These are phyloP conservation scores for Apodospora peruviana DNA, from an alignment of 495 filamentous ascomycete species.

Conservation along the genomic window DNA sequence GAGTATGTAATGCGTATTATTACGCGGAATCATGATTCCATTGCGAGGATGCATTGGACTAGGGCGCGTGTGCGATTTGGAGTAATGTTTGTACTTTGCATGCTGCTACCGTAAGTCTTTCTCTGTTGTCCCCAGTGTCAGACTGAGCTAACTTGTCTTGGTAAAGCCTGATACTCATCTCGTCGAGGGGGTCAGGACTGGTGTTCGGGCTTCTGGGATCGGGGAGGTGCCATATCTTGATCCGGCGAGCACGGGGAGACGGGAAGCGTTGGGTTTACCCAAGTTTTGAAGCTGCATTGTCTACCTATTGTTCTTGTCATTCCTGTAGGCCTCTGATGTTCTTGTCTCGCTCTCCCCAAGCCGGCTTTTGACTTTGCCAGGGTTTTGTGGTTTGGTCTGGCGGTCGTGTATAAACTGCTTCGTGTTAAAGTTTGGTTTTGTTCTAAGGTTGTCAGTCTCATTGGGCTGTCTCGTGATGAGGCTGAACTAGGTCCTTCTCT, in stretches of 20 bases:
- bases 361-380: too few relatives aligned
- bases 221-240: conserved; percentile 46
- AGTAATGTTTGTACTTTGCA: conserved; percentile 33
- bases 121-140: not conserved
- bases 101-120: conserved; percentile 18
- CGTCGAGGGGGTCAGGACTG: conserved; percentile 30
- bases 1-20: conserved; percentile 38
- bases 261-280: conserved; percentile 38
- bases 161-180: conserved; percentile 37
- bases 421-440: too few relatives aligned
- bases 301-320: too few relatives aligned
- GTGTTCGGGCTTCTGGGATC: conserved; percentile 37
- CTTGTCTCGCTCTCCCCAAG: too few relatives aligned
- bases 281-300: too few relatives aligned
- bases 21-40: conserved; percentile 36
- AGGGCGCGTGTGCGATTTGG: conserved; percentile 36
- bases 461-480: too few relatives aligned
- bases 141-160: not conserved
- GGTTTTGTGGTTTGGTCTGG: too few relatives aligned
- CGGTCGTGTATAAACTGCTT: too few relatives aligned
- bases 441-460: too few relatives aligned
- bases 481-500: too few relatives aligned
- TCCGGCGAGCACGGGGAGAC: conserved; percentile 36
- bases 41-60: conserved; percentile 41
- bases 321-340: too few relatives aligned